Percentiles rank a stretch among this genome's conserved stretches.
Evolutionary conservation across 108 stramenopile species (phyloP).

Genomic region (Discostella stelligeroides): DNA sequence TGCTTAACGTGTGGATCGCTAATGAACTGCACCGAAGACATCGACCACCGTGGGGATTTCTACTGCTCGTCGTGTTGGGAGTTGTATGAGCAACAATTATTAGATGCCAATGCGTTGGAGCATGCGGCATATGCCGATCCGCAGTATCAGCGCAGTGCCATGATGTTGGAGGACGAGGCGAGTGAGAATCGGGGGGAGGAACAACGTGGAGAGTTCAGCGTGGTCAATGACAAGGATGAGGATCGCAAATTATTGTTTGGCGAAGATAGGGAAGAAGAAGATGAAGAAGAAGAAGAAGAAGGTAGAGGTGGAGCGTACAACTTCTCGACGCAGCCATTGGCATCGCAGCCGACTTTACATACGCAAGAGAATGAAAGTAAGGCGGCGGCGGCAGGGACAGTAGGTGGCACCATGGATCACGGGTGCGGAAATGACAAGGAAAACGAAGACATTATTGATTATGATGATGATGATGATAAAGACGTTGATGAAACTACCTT

Average conservation of each 20-base stretch:
- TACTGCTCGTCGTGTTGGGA: slow-evolving; percentile 40
- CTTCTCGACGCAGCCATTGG: no score
- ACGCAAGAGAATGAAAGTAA: not conserved
- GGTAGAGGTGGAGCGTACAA: no score
- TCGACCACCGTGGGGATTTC: slow-evolving; percentile 26
- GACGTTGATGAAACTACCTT: no score
- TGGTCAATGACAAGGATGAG: not conserved
- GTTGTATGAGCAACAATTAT: slow-evolving; percentile 7
- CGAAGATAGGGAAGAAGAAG: not conserved
- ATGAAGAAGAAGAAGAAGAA: no score
- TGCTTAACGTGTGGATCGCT: slow-evolving; percentile 25
- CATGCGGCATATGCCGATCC: no score
- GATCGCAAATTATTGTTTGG: not conserved
- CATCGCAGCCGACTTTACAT: no score
- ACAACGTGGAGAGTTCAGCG: not conserved
- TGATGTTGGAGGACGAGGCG: not conserved
- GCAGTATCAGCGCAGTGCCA: no score
- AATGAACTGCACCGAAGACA: slow-evolving; percentile 23
- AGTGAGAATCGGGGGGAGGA: not conserved
- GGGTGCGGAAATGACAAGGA: no score
- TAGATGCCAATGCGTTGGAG: no score
- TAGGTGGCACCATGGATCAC: no score
- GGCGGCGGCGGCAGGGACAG: not conserved
- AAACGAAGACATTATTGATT: not conserved
- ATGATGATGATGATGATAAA: no score